Evolutionary conservation across 805 yeast species (phyloP), one percentile per base, ranked within the genome.

Genomic region (Lachancea quebecensis): DNA sequence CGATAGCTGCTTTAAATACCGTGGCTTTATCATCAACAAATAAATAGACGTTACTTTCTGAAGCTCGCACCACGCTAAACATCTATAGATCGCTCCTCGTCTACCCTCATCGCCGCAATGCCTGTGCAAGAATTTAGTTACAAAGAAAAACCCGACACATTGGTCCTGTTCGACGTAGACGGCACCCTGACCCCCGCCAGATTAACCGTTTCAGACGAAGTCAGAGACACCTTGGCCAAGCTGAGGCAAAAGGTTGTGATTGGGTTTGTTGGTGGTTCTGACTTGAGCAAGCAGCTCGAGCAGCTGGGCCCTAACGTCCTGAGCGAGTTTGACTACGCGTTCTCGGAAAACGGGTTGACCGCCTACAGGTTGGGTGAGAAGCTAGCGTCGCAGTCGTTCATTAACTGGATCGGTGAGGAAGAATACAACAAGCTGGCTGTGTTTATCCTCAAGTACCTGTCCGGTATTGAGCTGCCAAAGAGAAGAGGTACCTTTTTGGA

Each of bases 171-270:
- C 71, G 99, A 93, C 62, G 99, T 93, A 56, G 99, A 93, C 67
- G 99, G 97, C 55, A 93, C 99, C 47, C 77, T 93, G 68, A 91
- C 98, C 35, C 99, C 98, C 56, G 98, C 99, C 45, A 88, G 99
- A 75, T 78, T 82, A 65, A 67, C 63, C 34, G 70, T 85, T 57
- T 80, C 89, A 50, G 77, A 79, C 59, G 96, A 89, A 69, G 84
- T 93, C 82, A 78, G 72, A 63, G 68, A 77, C 52, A 71, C 85
- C 36, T 78, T 93, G 59, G 65, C 68, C 50, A 78, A 82, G 56
- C 79, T 93, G 65, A 85, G 96, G 73, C 75, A 88, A 74, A 90
- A 91, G 75, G 91, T 79, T 58, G 96, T 85, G 43, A 79, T 93
- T 72, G 99, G 99, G 47, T 93, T 89, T 61, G 99, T 93, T 53